Base-by-base conservation (phyloP, 1,284 basidiomycete genomes). In the Wolfiporia cocos region DNA sequence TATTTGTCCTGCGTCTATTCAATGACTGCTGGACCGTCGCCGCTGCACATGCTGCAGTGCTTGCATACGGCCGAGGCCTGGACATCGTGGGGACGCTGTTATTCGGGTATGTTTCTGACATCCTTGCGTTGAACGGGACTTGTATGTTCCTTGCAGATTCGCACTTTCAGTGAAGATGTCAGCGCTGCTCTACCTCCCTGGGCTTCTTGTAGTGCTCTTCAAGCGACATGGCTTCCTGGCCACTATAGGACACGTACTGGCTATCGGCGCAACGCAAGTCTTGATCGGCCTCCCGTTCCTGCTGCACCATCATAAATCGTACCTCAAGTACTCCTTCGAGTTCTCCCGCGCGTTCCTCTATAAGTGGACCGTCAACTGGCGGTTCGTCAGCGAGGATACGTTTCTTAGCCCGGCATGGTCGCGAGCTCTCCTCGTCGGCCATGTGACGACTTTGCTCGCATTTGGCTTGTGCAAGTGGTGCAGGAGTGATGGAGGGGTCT, bases 351-450 rank as follows among this genome's bases (percentile, higher is more conserved):
- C 81, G 11, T 99, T 99, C 67, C 66, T 96, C 28, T 96, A 90
- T 67, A 82, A 90, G 59, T 99, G 95, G 95, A 98, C 95, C 0
- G 94, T 98, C 48, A 99, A 99, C 59, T 99, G 96, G 94, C 76
- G 91, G 26, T 89, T 97, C 56, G 52, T 99, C 1, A 65, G 74
- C 18, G 88, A 94, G 58, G 66, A 76, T 11, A 68, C 65, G 0
- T 99, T 99, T 65, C 63, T 92, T 34, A 84, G 78, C 46, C 59
- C 64, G 3, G 54, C 52, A 17, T 88, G 86, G 64, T 81, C 92
- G 0, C 67, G 60, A 28, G 61, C 66, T 0, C 70, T 99, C 15
- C 67, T 98, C 5, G 49, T 73, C 4, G 74, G 73, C 7, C 95
- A 99, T 56, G 59, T 79, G 4, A 57, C 62, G 0, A 63, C 73